phyloP scores from a whole-genome alignment of 2,329 filamentous ascomycete genomes.

The Sporothrix pseudoabietina region DNA sequence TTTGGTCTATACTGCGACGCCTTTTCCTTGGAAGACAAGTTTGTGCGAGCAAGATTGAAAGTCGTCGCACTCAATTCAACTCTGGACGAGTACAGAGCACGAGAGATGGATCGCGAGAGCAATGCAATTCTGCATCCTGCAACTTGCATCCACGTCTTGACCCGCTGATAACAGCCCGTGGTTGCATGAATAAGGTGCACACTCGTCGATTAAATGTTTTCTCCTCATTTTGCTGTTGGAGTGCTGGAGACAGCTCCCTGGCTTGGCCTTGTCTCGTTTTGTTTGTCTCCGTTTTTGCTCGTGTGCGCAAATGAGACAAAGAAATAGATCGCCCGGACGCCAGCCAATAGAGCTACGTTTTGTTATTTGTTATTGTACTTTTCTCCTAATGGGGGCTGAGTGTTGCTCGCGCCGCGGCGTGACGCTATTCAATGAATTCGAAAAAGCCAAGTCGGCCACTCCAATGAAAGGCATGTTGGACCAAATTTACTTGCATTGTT shows the following conservation, averaged over 20 bases:
- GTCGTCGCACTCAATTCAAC: not conserved
- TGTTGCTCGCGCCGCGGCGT: conserved; percentile 6
- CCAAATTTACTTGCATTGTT: not conserved
- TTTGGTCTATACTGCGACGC: not conserved
- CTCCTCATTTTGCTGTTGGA: not conserved
- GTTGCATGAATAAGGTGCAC: conserved; percentile 7
- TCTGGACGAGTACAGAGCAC: too few relatives aligned
- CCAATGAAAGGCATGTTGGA: not conserved
- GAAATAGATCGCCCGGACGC: conserved; percentile 3
- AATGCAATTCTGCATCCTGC: too few relatives aligned
- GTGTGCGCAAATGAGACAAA: conserved; percentile 8
- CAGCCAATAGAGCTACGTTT: not conserved
- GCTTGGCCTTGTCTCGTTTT: not conserved
- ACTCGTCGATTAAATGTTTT: not conserved
- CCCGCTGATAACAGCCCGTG: not conserved
- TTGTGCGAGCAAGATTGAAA: not conserved
- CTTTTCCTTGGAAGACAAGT: not conserved
- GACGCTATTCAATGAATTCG: not conserved
- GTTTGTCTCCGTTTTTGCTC: not conserved
- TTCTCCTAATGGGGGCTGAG: not conserved
- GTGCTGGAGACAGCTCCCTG: not conserved
- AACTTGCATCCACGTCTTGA: too few relatives aligned
- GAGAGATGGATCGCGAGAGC: not conserved
- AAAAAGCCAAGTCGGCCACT: not conserved
- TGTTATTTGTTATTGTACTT: not conserved